These are phyloP conservation scores for Cymbopogon citratus DNA, from an alignment of 176 grass and related monocot genomes.

Conservation along the genomic window DNA sequence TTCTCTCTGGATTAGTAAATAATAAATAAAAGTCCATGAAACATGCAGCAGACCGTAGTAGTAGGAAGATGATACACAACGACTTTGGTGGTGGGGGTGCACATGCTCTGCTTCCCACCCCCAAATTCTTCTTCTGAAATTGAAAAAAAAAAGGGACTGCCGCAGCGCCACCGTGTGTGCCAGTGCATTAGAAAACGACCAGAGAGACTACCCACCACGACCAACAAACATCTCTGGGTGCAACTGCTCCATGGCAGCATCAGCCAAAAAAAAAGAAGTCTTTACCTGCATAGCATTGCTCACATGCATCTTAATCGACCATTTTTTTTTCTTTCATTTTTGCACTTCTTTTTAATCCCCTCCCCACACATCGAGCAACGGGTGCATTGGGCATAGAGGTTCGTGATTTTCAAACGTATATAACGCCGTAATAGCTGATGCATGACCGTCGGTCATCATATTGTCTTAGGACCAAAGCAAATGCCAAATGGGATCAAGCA, in stretches of 20 bases:
- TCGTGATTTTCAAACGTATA: too few relatives aligned
- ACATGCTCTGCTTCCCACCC: conserved; percentile 6
- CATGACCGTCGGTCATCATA: not conserved
- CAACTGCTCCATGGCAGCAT: not conserved
- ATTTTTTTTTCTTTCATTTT: too few relatives aligned
- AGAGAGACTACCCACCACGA: not conserved
- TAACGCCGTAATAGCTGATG: not conserved
- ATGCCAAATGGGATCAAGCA: not conserved
- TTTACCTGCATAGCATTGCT: not conserved
- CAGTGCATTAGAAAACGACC: not conserved
- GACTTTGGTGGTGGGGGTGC: not conserved
- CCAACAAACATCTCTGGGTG: too few relatives aligned
- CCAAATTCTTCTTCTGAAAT: too few relatives aligned
- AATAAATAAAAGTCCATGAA: not conserved
- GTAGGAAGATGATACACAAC: not conserved
- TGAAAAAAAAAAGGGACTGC: not conserved
- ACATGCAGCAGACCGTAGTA: not conserved
- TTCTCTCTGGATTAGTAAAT: not conserved
- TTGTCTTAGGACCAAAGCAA: conserved; percentile 27
- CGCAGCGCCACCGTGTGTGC: not conserved
- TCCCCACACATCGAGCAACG: not conserved
- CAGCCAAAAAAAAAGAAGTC: not conserved
- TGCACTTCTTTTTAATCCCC: not conserved
- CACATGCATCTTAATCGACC: not conserved
- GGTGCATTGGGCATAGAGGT: not conserved